A percentile compares a stretch with the other conserved stretches of the same genome.
These are phyloP conservation scores for Xylariaceae sp. DNA, from an alignment of 2,329 filamentous ascomycete species.

Conservation along the genomic window DNA sequence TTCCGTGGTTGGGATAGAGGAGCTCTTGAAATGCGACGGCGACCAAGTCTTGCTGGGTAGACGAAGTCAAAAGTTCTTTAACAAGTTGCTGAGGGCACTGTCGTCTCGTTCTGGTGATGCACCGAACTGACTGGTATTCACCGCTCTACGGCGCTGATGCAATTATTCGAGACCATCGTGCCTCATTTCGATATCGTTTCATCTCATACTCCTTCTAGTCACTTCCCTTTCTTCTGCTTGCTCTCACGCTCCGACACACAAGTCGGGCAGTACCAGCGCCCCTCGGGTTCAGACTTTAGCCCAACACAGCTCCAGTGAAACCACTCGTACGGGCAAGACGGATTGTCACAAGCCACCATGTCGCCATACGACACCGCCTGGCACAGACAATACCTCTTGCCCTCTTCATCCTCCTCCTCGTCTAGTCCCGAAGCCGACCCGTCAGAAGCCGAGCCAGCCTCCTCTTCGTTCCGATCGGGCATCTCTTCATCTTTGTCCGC, in stretches of 20 bases:
- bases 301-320: slow-evolving; percentile 79
- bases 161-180: too few relatives aligned
- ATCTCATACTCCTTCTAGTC: background rate
- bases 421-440: slow-evolving; percentile 16
- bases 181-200: background rate
- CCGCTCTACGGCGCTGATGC: too few relatives aligned
- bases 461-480: slow-evolving; percentile 46
- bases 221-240: slow-evolving; percentile 44
- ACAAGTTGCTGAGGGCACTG: too few relatives aligned
- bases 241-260: slow-evolving; percentile 49
- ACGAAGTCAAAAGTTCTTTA: too few relatives aligned
- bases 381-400: slow-evolving; percentile 81
- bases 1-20: too few relatives aligned
- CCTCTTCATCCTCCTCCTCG: slow-evolving; percentile 70
- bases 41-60: too few relatives aligned
- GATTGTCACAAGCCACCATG: slow-evolving; percentile 88
- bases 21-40: too few relatives aligned
- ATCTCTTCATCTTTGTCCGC: slow-evolving; percentile 31
- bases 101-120: too few relatives aligned
- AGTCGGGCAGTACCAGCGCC: slow-evolving; percentile 65
- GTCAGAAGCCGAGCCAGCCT: slow-evolving; percentile 39
- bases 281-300: slow-evolving; percentile 65
- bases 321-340: slow-evolving; percentile 78
- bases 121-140: too few relatives aligned
- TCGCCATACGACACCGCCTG: slow-evolving; percentile 82